Evolutionary conservation across 139 green algal species (phyloP), one percentile per base, ranked within the genome.

Genomic region (Chlamydomonas sphaeroides): DNA sequence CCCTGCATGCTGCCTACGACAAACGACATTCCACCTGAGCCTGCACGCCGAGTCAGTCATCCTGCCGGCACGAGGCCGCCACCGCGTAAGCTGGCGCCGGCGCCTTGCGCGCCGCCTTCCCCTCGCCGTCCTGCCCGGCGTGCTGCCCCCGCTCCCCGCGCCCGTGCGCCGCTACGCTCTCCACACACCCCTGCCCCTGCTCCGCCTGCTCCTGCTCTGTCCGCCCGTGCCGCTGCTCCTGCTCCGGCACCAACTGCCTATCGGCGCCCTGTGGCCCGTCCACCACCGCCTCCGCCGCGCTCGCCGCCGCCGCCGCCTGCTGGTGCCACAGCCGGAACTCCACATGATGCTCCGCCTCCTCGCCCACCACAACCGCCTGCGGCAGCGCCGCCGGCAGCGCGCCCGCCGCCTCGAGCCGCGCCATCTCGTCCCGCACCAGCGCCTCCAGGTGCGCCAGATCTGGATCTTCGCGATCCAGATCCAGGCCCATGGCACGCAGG

Each of bases 401-500:
- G 6, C 8, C 63, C 63, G 28, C 63, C 32, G 33, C 63, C 63
- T 30, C 63, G 8, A 5, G 15, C 33, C 28, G 33, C 65, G 39
- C 36, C 23, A 71, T 36, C 14, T 68, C 45, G 38, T 84, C 26
- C 30, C 69, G 65, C 6, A 84, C 77, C 6, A 57, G 35, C 35
- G 72, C 53, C 63, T 84, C 59, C 53, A 83, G 70, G 2, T 65
- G 62, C 18, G 57, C 69, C 57, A 83, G 83, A 42, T 87, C 72
- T 6, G 51, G 23, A 48, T 85, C 68, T 45, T 85, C 67, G n/a
- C n/a, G n/a, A n/a, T n/a, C n/a, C n/a, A n/a, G n/a, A 10, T 57
- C 23, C 32, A 57, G 20, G 5, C 48, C 41, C 39, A 79, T 76
- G 45, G 85, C 18, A 21, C 88, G 80, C 86, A 95, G 91, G 14